Evolutionary conservation across 2,329 filamentous ascomycete species (phyloP), one percentile per base, ranked within the genome.

Genomic region (Fusarium euwallaceae): DNA sequence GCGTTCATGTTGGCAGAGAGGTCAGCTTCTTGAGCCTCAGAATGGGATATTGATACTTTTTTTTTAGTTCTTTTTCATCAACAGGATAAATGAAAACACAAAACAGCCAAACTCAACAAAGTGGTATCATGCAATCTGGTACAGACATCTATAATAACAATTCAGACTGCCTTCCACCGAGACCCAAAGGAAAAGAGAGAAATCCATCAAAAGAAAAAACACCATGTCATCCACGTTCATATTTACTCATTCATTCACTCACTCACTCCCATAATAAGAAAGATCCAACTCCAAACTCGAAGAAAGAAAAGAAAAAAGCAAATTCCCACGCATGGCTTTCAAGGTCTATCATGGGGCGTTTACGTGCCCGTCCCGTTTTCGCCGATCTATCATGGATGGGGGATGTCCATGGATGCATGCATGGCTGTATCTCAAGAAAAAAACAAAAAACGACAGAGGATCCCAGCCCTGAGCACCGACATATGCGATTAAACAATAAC

Each of bases 321-420:
- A 53, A 14, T 45, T 22, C 43, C n/a, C 56, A 55, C 70, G 16
- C 43, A 64, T 55, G 59, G 55, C 22, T 59, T 37, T 66, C 70
- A 59, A 74, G 55, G 55, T 79, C 73, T 79, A 78, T 75, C 48
- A 55, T 55, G 27, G 48, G 48, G 69, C 71, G 71, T 73, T 60
- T 79, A 58, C 66, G 62, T 66, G 59, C 71, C 39, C 62, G 41
- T 70, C 62, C 69, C 61, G 71, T 69, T 71, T 74, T 78, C 69
- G 55, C 73, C 32, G 61, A 66, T 78, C 76, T 78, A 78, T 76
- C 72, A 69, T 69, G 68, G 53, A 64, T 68, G 58, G 53, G 29
- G n/a, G 20, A 60, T 66, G 59, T 39, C 37, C 62, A 60, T 56
- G 56, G 41, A 75, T 27, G 43, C 65, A 67, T 73, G 68, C 24